Percentiles rank a stretch among this genome's conserved stretches.
These are phyloP conservation scores for Cyberlindnera meyerae DNA, from an alignment of 805 yeast species.

Conservation along the genomic window DNA sequence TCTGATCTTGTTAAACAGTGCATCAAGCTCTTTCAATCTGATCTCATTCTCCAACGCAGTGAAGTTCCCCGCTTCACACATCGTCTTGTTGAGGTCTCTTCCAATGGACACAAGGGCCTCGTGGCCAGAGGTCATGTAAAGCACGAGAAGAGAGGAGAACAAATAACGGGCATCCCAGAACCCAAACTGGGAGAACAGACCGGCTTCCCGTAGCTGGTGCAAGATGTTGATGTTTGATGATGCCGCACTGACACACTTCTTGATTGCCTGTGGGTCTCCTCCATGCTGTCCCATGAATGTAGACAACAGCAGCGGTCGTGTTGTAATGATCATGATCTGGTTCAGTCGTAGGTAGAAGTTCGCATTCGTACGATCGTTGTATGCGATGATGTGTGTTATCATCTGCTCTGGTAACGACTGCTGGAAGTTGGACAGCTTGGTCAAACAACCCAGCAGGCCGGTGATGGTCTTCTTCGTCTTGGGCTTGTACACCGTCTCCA, in stretches of 20 bases:
- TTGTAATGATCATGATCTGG: constrained; percentile 32
- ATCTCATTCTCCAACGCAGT: constrained; percentile 30
- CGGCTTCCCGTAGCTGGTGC: constrained; percentile 24
- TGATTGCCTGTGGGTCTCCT: constrained; percentile 26
- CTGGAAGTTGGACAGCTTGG: constrained; percentile 24
- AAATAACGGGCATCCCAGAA: constrained; percentile 38
- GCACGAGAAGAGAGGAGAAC: constrained; percentile 31
- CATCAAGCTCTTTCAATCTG: constrained; percentile 24
- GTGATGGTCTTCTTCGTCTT: constrained; percentile 25
- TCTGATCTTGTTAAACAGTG: constrained; percentile 15
- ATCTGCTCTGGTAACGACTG: constrained; percentile 19
- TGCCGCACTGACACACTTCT: constrained; percentile 30
- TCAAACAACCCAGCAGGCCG: constrained; percentile 20
- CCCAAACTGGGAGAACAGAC: constrained; percentile 32
- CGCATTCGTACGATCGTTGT: constrained; percentile 25
- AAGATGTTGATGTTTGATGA: constrained; percentile 29
- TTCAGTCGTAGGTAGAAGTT: constrained; percentile 32
- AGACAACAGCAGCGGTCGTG: constrained; percentile 32
- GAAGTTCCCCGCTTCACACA: constrained; percentile 29
- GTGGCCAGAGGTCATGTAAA: constrained; percentile 25
- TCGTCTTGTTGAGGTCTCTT: constrained; percentile 21
- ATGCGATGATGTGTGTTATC: constrained; percentile 16
- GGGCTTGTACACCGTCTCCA: constrained; percentile 30
- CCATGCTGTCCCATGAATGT: constrained; percentile 29
- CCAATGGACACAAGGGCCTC: constrained; percentile 21